Percentiles rank a stretch among this genome's conserved stretches.
Evolutionary conservation across 2,329 filamentous ascomycete species (phyloP).

Genomic region (Mycosphaerella arachidis): DNA sequence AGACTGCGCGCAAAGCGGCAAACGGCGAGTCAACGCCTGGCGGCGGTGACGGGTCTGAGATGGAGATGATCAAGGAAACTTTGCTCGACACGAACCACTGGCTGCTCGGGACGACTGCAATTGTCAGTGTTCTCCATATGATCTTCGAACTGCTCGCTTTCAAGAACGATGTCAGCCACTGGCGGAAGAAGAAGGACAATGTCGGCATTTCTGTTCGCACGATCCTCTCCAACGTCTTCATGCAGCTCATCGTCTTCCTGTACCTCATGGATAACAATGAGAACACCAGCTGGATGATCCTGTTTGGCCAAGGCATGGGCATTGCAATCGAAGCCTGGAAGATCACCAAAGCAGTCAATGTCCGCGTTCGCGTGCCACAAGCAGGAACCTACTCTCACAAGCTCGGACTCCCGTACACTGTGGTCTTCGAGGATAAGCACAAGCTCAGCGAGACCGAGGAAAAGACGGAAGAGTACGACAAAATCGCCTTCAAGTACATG

Average conservation of each 20-base stretch:
- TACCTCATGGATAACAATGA: constrained; percentile 97
- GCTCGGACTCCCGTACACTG: constrained; percentile 58
- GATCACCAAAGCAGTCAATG: constrained; percentile 89
- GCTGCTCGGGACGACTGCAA: constrained; percentile 74
- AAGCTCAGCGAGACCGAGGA: constrained; percentile 90
- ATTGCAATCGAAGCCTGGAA: constrained; percentile 84
- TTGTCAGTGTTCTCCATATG: constrained; percentile 87
- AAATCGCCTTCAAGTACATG: constrained; percentile 96
- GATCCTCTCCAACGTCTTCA: constrained; percentile 94
- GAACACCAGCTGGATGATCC: constrained; percentile 98
- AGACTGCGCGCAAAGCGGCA: constrained; percentile 73
- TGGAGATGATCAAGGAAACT: constrained; percentile 96
- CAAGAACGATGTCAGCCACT: constrained; percentile 94
- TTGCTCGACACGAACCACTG: constrained; percentile 91
- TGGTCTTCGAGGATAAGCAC: constrained; percentile 94
- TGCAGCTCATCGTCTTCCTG: constrained; percentile 93
- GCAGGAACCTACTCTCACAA: constrained; percentile 59
- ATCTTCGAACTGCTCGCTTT: constrained; percentile 94
- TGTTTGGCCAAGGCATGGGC: constrained; percentile 85
- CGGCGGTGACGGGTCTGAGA: constrained; percentile 84
- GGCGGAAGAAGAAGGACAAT: constrained; percentile 99
- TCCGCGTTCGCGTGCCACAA: constrained; percentile 67
- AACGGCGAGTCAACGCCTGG: constrained; percentile 66
- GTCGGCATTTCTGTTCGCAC: constrained; percentile 94
- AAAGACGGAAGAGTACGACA: constrained; percentile 97